Evolutionary conservation across 2,329 filamentous ascomycete genomes (phyloP).

Genomic region (Simplicillium aogashimaense): DNA sequence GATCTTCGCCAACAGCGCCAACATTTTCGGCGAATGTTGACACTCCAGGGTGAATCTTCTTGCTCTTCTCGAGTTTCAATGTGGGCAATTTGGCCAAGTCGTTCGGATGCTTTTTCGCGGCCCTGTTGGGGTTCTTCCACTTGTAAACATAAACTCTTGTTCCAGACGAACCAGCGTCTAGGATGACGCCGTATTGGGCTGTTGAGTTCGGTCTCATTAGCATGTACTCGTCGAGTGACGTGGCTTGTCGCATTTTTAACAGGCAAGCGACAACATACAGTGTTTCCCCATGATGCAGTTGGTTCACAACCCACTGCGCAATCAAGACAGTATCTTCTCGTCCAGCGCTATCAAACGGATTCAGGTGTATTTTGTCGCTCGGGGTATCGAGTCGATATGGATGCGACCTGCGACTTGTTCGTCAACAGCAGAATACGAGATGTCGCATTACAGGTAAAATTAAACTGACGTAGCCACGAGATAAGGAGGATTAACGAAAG

Average conservation of each 20-base stretch:
- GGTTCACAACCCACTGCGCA: not conserved
- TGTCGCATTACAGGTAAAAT: no score
- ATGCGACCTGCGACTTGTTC: constrained; percentile 1
- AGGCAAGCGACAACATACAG: constrained; percentile 14
- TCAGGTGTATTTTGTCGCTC: no score
- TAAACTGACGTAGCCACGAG: no score
- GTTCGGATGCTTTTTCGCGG: constrained; percentile 34
- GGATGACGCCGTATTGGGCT: constrained; percentile 81
- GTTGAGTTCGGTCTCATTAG: constrained; percentile 1
- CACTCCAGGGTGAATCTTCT: constrained; percentile 89
- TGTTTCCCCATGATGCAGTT: constrained; percentile 23
- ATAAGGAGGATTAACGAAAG: no score
- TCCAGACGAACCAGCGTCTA: constrained; percentile 96
- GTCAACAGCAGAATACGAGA: no score
- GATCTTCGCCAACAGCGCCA: constrained; percentile 66
- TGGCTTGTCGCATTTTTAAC: no score
- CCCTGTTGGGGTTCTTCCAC: constrained; percentile 73
- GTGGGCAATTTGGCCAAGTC: constrained; percentile 51
- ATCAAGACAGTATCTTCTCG: not conserved
- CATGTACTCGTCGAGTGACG: no score
- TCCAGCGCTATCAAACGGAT: no score
- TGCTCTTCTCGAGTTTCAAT: constrained; percentile 76
- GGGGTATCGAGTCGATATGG: constrained; percentile 12
- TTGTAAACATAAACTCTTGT: constrained; percentile 90
- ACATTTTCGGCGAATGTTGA: constrained; percentile 80